Conservation (phyloP, 2,329 filamentous ascomycete genomes). For the Sporothrix luriei region DNA sequence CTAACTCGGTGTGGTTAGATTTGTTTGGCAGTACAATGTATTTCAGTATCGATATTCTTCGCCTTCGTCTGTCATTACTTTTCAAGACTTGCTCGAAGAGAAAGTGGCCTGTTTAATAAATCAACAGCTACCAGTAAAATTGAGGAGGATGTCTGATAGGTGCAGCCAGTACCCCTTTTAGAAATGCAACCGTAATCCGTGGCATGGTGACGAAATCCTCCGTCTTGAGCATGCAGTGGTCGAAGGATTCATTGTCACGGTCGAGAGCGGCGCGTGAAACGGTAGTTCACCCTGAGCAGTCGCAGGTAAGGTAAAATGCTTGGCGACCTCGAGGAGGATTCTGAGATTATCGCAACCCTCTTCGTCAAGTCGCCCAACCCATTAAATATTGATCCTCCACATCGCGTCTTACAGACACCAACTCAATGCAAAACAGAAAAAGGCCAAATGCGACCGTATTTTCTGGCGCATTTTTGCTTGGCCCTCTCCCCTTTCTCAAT, state of each 20-base stretch:
- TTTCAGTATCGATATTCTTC: neutral
- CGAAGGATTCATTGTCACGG: slow-evolving; percentile 9
- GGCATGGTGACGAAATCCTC: neutral
- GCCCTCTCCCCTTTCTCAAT: neutral
- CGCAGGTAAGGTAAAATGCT: neutral
- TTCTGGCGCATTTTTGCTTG: neutral
- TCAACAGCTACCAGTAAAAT: neutral
- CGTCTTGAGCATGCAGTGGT: neutral
- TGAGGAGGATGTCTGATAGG: neutral
- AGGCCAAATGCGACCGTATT: neutral
- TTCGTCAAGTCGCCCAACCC: neutral
- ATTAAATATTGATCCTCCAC: neutral
- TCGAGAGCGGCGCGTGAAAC: slow-evolving; percentile 1
- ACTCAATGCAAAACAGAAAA: neutral
- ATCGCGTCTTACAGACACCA: neutral
- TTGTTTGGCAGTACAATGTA: neutral
- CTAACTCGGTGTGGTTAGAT: too few species aligned
- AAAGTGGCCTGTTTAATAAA: neutral
- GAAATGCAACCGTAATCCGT: neutral
- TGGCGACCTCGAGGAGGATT: neutral
- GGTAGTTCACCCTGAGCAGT: neutral
- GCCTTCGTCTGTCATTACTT: neutral
- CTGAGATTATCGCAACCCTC: neutral
- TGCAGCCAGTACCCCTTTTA: neutral
- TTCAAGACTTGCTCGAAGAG: neutral